phyloP scores from a whole-genome alignment of 768 basidiomycete genomes.

The Nidularia pulvinata region DNA sequence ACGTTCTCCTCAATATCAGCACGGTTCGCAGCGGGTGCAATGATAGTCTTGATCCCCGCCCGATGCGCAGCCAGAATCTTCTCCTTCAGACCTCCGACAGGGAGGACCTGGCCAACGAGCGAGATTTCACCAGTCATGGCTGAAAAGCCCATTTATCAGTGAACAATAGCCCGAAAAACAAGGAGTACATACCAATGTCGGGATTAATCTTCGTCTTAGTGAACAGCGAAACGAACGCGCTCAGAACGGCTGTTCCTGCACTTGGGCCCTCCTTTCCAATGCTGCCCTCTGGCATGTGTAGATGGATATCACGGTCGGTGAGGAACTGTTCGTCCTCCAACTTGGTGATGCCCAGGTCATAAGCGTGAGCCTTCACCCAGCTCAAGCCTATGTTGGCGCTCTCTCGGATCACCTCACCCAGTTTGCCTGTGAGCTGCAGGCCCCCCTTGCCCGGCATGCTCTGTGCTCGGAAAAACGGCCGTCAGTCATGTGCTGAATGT shows the following conservation, averaged over 20 bases:
- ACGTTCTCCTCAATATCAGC: slow-evolving; percentile 97
- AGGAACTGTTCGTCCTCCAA: slow-evolving; percentile 75
- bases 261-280: slow-evolving; percentile 96
- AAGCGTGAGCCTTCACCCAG: slow-evolving; percentile 93
- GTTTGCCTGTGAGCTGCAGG: slow-evolving; percentile 93
- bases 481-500: neutral
- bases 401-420: slow-evolving; percentile 97
- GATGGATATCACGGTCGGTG: slow-evolving; percentile 86
- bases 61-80: slow-evolving; percentile 97
- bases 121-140: slow-evolving; percentile 99
- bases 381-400: slow-evolving; percentile 93
- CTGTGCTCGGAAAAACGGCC: slow-evolving; percentile 32
- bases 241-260: slow-evolving; percentile 92
- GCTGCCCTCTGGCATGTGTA: slow-evolving; percentile 97
- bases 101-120: slow-evolving; percentile 92
- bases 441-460: slow-evolving; percentile 96
- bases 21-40: slow-evolving; percentile 86
- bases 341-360: slow-evolving; percentile 83
- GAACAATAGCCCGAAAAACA: neutral
- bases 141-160: slow-evolving; percentile 19
- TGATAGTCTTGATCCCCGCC: slow-evolving; percentile 91
- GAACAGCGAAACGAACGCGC: slow-evolving; percentile 91
- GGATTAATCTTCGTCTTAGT: slow-evolving; percentile 82
- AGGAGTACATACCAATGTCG: slow-evolving; percentile 72
- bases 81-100: slow-evolving; percentile 95